Evolutionary conservation across 1,139 yeast genomes (phyloP), one percentile per base, ranked within the genome.

Genomic region (Diutina sp.): DNA sequence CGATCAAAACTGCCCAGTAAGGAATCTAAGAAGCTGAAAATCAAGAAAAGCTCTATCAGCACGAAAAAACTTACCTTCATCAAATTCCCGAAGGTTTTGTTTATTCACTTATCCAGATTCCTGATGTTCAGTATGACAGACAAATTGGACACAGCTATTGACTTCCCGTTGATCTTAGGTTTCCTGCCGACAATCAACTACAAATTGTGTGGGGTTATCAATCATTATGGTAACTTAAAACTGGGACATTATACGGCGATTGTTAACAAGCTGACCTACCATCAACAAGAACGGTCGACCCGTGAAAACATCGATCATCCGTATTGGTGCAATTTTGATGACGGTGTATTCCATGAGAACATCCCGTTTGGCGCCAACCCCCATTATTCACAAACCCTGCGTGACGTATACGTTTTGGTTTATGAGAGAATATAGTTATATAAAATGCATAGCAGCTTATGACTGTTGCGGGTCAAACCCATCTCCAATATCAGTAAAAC

Each of bases 231-330:
- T 9, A 83, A 80, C 58, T 70, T 86, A 58, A 81, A 82, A 60
- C 81, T 86, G 58, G 95, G 95, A 0, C 95, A 87, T 67, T 87
- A 87, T 64, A 86, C 90, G 0, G 71, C 90, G 0, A 71, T 81
- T 58, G 84, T 85, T 1, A 78, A 84, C 63, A 85, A 85, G 66
- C 66, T 73, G 58, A 69, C 60, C 59, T 64, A 46, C 56, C 55
- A 57, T 21, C 14, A 53, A 32, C 4, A 55, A 56, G 6, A 58
- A 63, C 78, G 61, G 45, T 51, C 28, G 6, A 14, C 29, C 14
- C 38, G 54, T 14, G 38, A 38, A 29, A 59, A 61, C 64, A 62
- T 68, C 56, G 59, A 55, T n/a, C 61, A 65, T 46, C 73, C 73
- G 8, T 67, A 63, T 57, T 86, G 93, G 93, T 84, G 86, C 64